phyloP scores from a whole-genome alignment of 805 yeast genomes.

The Yarrowia osloensis region DNA sequence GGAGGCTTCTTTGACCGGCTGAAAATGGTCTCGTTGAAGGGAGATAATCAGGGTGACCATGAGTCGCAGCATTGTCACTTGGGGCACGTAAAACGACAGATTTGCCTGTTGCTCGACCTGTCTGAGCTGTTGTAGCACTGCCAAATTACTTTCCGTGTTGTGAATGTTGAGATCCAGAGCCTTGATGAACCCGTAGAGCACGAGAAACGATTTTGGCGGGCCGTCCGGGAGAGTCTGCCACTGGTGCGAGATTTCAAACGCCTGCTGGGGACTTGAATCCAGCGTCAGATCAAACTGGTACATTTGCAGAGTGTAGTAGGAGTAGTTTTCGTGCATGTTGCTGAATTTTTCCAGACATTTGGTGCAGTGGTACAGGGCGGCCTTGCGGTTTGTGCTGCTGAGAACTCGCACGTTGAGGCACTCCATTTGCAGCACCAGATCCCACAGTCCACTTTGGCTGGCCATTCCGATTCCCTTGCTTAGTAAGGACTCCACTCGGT shows the following conservation, averaged over 20 bases:
- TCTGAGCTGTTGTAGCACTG: neutral
- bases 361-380: conserved; percentile 7
- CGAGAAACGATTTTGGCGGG: conserved; percentile 12
- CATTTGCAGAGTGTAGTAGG: conserved; percentile 6
- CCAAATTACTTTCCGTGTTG: neutral
- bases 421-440: conserved; percentile 25
- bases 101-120: neutral
- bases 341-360: neutral
- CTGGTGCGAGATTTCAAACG: conserved; percentile 5
- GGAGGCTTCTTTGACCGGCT: neutral
- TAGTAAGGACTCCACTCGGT: conserved; percentile 20
- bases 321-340: conserved; percentile 25
- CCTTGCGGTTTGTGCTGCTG: conserved; percentile 3
- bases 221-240: conserved; percentile 18
- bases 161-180: neutral
- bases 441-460: conserved; percentile 14
- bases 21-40: neutral
- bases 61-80: conserved; percentile 15
- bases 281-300: conserved; percentile 12
- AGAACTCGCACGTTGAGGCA: conserved; percentile 28
- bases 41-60: neutral
- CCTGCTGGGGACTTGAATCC: neutral
- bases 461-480: conserved; percentile 26
- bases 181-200: conserved; percentile 6
- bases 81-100: conserved; percentile 10